Evolutionary conservation across 768 basidiomycete species (phyloP).

Genomic region (Kwoniella bestiolae): DNA sequence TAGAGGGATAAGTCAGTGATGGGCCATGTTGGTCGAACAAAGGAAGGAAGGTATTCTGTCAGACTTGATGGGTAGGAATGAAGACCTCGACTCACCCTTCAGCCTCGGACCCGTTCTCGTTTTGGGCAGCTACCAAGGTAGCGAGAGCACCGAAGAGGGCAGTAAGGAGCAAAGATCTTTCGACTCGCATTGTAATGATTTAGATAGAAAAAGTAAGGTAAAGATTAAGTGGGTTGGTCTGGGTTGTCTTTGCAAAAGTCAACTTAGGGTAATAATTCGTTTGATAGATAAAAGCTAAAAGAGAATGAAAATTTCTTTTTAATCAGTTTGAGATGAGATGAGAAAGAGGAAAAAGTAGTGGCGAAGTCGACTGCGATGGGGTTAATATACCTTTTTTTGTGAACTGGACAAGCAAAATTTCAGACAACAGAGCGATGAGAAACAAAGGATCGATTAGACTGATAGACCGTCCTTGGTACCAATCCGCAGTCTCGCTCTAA

Average conservation of each 20-base stretch:
- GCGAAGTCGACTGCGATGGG: constrained; percentile 4
- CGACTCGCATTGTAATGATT: constrained; percentile 19
- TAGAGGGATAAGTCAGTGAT: neutral
- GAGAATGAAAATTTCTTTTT: neutral
- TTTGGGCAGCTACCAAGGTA: constrained; percentile 18
- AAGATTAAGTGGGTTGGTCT: neutral
- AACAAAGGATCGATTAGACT: constrained; percentile 12
- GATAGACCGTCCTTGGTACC: constrained; percentile 1
- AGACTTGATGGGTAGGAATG: neutral
- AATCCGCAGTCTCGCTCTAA: constrained; percentile 6
- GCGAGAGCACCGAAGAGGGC: constrained; percentile 22
- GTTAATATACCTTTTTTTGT: constrained; percentile 16
- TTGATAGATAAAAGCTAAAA: neutral
- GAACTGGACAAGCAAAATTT: neutral
- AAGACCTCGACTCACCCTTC: constrained; percentile 17
- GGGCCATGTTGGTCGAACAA: neutral
- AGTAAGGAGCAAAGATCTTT: constrained; percentile 22
- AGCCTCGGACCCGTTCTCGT: constrained; percentile 18
- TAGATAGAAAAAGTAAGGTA: neutral
- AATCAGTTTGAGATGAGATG: neutral
- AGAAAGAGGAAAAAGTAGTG: constrained; percentile 10
- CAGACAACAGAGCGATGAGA: constrained; percentile 4
- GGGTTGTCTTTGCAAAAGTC: constrained; percentile 13
- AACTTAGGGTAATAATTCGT: neutral
- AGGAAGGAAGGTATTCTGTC: neutral